Evolutionary conservation across 305 asterid species (phyloP).

Genomic region (Solanum hybrid): DNA sequence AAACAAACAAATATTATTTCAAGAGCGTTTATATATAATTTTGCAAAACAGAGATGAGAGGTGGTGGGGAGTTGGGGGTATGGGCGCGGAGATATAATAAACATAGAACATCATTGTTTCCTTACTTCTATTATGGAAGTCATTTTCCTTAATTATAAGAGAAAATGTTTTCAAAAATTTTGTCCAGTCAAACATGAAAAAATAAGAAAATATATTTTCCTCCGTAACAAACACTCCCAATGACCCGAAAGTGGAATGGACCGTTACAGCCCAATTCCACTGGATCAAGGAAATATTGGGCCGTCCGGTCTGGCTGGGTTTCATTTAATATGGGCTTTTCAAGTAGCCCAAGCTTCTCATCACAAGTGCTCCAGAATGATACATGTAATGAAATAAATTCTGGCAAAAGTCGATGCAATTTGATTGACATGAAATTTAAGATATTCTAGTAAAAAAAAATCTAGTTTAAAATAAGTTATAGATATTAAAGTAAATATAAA

Average conservation of each 20-base stretch:
- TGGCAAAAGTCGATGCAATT: background rate
- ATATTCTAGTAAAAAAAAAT: background rate
- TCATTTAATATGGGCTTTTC: background rate
- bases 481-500: too few relatives aligned
- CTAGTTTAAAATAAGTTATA: too few relatives aligned
- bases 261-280: background rate
- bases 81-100: background rate
- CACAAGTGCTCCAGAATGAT: background rate
- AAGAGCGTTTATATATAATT: too few relatives aligned
- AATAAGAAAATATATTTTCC: too few relatives aligned
- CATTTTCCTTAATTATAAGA: background rate
- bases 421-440: background rate
- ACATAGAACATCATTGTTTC: background rate
- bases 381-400: background rate
- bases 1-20: too few relatives aligned
- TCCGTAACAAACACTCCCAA: background rate
- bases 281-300: background rate
- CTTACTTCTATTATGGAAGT: too few relatives aligned
- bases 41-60: background rate
- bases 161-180: background rate
- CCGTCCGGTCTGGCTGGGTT: background rate
- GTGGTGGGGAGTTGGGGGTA: background rate
- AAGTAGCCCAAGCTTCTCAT: background rate
- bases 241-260: background rate
- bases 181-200: background rate